Evolutionary conservation across 305 asterid species (phyloP).

Genomic region (Salvia sclarea): DNA sequence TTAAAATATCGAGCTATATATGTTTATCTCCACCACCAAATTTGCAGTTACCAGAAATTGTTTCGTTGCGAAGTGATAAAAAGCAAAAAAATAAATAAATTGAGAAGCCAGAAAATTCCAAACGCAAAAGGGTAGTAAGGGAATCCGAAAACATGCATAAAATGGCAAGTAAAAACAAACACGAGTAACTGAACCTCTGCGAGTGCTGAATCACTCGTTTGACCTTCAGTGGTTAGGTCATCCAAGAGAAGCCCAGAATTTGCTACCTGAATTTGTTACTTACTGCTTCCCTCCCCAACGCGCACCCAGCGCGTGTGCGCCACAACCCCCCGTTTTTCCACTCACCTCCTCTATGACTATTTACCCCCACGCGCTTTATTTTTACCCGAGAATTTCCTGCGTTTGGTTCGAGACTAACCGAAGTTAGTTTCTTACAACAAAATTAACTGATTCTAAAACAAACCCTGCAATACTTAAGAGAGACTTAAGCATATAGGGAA

Average conservation of each 20-base stretch:
- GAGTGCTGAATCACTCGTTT: slow-evolving; percentile 55
- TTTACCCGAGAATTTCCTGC: not conserved
- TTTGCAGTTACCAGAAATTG: slow-evolving; percentile 30
- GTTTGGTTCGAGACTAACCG: slow-evolving; percentile 9
- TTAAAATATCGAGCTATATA: not conserved
- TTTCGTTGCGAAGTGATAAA: slow-evolving; percentile 15
- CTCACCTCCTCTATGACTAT: not conserved
- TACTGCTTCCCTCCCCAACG: slow-evolving; percentile 17
- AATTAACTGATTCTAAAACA: slow-evolving; percentile 50
- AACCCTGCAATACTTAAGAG: slow-evolving; percentile 30
- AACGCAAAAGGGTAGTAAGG: slow-evolving; percentile 17
- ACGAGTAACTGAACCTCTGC: slow-evolving; percentile 45
- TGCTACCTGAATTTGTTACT: slow-evolving; percentile 44
- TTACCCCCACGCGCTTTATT: slow-evolving; percentile 26
- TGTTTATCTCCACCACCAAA: slow-evolving; percentile 38
- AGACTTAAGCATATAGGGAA: not conserved
- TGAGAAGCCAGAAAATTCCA: slow-evolving; percentile 13
- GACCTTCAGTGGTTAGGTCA: slow-evolving; percentile 48
- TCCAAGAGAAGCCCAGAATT: slow-evolving; percentile 35
- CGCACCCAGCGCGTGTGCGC: slow-evolving; percentile 29
- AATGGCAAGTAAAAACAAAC: slow-evolving; percentile 56
- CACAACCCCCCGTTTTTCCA: not conserved
- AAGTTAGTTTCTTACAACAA: slow-evolving; percentile 43
- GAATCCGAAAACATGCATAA: slow-evolving; percentile 14
- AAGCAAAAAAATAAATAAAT: not conserved